Evolutionary conservation across 2,329 filamentous ascomycete genomes (phyloP), one percentile per base, ranked within the genome.

Genomic region (Ophiostoma sp.): DNA sequence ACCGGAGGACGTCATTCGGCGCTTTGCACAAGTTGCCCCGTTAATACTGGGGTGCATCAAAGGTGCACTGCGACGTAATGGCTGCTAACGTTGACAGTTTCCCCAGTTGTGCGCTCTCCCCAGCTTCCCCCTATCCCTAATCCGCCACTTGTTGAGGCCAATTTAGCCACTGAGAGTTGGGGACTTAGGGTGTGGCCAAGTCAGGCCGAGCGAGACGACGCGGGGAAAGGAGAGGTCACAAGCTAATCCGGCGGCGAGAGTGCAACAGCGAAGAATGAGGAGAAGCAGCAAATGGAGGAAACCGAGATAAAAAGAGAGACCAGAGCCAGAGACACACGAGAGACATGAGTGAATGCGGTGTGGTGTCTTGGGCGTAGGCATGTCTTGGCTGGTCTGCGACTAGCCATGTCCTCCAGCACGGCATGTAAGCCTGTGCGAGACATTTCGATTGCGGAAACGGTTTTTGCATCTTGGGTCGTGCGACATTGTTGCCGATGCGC

Each of bases 1-100:
- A 47, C 41, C 65, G 65, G 68, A 8, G 60, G 60, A 67, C 65
- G 65, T 67, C 65, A 67, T 63, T 69, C 45, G 67, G 55, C 44
- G 40, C 27, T 58, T 66, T 64, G 38, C 36, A n/a, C 38, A 49
- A n/a, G 14, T 44, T 49, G 38, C 49, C 60, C 45, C 40, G 27
- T 36, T 47, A 38, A 18, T 18, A 7, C 36, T 58, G 49, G 60
- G 42, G 49, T 68, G 49, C 49, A 58, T 27, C 18, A 9, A 38
- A 58, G 52, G 12, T 49, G 16, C 55, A 60, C 55, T 60, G 55
- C 55, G 55, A 60, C 55, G 55, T 58, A 55, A 18, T 45, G 14
- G 42, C 42, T 45, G 42, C 42, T 45, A 45, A 45, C 45, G 45
- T n/a, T 12, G 45, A 38, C 52, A 8, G 38, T 58, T 36, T 14